These are phyloP conservation scores for Heterobasidion irregulare DNA, from an alignment of 1,284 basidiomycete species.

Conservation along the genomic window DNA sequence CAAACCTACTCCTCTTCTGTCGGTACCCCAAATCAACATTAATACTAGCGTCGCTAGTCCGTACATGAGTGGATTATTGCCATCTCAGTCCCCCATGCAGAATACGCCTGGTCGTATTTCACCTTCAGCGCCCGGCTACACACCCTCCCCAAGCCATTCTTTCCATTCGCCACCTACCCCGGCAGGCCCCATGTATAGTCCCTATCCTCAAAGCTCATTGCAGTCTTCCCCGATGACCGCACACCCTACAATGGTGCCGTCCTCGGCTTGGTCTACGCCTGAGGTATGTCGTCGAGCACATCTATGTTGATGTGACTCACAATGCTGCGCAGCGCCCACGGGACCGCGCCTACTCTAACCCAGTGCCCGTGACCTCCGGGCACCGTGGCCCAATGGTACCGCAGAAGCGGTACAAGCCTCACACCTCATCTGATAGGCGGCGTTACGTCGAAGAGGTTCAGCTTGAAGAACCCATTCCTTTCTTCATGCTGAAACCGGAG, in stretches of 20 bases:
- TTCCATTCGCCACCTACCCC: not conserved
- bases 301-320: not conserved
- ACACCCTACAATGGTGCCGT: not conserved
- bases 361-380: not conserved
- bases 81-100: not conserved
- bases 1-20: not conserved
- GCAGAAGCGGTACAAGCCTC: constrained; percentile 61
- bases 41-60: not conserved
- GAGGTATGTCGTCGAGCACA: too few relatives aligned
- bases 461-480: constrained; percentile 55
- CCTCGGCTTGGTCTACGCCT: too few relatives aligned
- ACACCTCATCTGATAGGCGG: constrained; percentile 63
- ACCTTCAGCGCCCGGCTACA: not conserved
- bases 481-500: constrained; percentile 38
- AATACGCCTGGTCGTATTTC: not conserved
- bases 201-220: not conserved
- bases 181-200: not conserved
- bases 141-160: not conserved
- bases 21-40: not conserved
- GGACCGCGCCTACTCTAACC: constrained; percentile 4
- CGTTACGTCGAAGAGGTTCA: constrained; percentile 64
- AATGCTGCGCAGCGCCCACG: not conserved
- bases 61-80: not conserved
- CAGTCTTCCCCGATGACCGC: not conserved
- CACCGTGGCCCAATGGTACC: constrained; percentile 31